Base-by-base conservation (phyloP, 83 land plant species). In the Diphasiastrum complanatum region DNA sequence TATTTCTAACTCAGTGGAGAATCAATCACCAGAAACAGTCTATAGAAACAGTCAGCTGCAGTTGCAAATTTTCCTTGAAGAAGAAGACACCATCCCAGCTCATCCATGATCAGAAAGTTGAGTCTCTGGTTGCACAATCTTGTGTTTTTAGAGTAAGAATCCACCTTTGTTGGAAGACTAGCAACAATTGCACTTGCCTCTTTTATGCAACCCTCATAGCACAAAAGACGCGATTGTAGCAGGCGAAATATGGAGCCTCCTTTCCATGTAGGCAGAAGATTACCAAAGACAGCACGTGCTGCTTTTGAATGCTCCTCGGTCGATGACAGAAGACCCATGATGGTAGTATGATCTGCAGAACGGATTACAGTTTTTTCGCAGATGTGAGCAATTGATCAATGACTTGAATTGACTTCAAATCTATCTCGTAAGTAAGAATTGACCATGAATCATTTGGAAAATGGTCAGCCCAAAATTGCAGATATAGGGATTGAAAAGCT, bases 1-100 rank as follows among this genome's bases (percentile, higher is more conserved):
- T n/a, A n/a, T n/a, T 41, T 41, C 0, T 41, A 41, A 41, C n/a
- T 0, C 60, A 55, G 5, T 22, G n/a, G 37, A 49, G 1, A 10
- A 33, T 31, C 8, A 36, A 24, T 46, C 19, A 73, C 76, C 76
- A 67, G 58, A 34, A 60, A 68, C 16, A 73, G 58, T 60, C 41
- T 40, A 19, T 51, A 56, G 60, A 73, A 73, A 24, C 64, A 59
- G 24, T 48, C 47, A 30, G 71, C 71, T 45, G 76, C 76, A 33
- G 66, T 60, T n/a, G 28, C 64, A 49, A 65, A 73, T n/a, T 73
- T 49, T 18, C 76, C 76, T 32, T 73, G 73, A 12, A 73, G 45
- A 51, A 73, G 74, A 1, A 65, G 58, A 43, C 72, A 73, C 76
- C 76, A 73, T 18, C 72, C 76, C 48, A 66, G 63, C 72, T 73